A percentile compares a stretch with the other conserved stretches of the same genome.
Conservation (phyloP, 208 protist species). For the Wallacemonas rigidus region DNA sequence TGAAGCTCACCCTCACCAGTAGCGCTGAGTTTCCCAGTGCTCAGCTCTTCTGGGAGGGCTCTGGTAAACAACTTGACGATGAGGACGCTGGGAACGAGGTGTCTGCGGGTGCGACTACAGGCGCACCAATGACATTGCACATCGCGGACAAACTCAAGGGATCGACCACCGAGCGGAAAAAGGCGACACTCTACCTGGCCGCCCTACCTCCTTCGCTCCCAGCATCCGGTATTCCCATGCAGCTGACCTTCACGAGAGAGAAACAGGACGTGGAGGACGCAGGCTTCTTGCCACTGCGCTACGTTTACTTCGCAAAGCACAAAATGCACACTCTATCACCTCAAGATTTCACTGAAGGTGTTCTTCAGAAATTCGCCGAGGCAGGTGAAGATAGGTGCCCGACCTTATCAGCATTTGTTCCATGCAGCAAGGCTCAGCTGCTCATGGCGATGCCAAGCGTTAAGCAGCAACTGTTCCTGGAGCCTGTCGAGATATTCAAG, state of each 20-base stretch:
- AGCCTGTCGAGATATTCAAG: slow-evolving; percentile 67
- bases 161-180: slow-evolving; percentile 24
- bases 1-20: slow-evolving; percentile 23
- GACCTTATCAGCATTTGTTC: slow-evolving; percentile 48
- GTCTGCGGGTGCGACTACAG: background rate
- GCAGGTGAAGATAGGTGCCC: slow-evolving; percentile 18
- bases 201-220: slow-evolving; percentile 37
- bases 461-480: slow-evolving; percentile 41
- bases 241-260: slow-evolving; percentile 43
- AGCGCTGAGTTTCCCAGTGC: slow-evolving; percentile 22
- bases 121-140: background rate
- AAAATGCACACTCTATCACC: slow-evolving; percentile 22
- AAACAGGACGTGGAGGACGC: slow-evolving; percentile 26
- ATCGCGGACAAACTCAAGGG: slow-evolving; percentile 52
- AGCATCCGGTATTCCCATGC: slow-evolving; percentile 33
- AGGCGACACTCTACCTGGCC: slow-evolving; percentile 31
- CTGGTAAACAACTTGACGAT: background rate
- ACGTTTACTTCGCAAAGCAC: slow-evolving; percentile 66
- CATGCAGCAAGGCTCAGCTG: slow-evolving; percentile 42
- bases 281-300: slow-evolving; percentile 37
- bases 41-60: slow-evolving; percentile 8
- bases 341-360: slow-evolving; percentile 35
- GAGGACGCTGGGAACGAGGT: background rate
- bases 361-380: slow-evolving; percentile 26
- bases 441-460: slow-evolving; percentile 33